Percentiles rank a stretch among this genome's conserved stretches.
Evolutionary conservation across 257 asterid species (phyloP).

Genomic region (Agastache rugosa): DNA sequence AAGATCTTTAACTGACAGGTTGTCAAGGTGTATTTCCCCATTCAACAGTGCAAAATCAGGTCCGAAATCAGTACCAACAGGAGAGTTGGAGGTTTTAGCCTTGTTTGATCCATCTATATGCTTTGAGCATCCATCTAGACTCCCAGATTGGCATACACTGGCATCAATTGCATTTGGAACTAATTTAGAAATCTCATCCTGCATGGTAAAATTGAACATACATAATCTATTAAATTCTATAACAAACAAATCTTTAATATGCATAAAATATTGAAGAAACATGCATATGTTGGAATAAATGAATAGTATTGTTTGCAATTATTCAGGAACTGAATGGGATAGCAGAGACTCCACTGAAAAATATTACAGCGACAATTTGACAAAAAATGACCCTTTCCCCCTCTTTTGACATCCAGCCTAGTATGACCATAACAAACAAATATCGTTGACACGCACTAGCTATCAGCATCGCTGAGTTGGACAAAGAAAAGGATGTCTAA

Average conservation of each 20-base stretch:
- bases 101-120: constrained; percentile 44
- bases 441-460: constrained; percentile 7
- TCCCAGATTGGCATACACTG: constrained; percentile 41
- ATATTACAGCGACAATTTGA: background rate
- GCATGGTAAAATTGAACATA: constrained; percentile 35
- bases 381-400: background rate
- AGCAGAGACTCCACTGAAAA: background rate
- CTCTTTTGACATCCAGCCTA: background rate
- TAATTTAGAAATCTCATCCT: constrained; percentile 47
- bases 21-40: constrained; percentile 85
- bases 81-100: constrained; percentile 49
- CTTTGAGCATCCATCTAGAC: constrained; percentile 47
- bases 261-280: constrained; percentile 7
- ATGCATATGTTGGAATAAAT: background rate
- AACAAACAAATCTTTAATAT: constrained; percentile 14
- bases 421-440: constrained; percentile 11
- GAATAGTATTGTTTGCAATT: background rate
- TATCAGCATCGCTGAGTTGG: constrained; percentile 10
- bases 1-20: constrained; percentile 80
- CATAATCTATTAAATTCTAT: constrained; percentile 20
- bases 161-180: constrained; percentile 42
- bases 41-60: constrained; percentile 85
- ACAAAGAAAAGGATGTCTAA: background rate
- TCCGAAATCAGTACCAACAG: constrained; percentile 46
- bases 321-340: constrained; percentile 13